A percentile compares a stretch with the other conserved stretches of the same genome.
phyloP scores from a whole-genome alignment of 352 stramenopile genomes.

The Phytophthora hibernalis region DNA sequence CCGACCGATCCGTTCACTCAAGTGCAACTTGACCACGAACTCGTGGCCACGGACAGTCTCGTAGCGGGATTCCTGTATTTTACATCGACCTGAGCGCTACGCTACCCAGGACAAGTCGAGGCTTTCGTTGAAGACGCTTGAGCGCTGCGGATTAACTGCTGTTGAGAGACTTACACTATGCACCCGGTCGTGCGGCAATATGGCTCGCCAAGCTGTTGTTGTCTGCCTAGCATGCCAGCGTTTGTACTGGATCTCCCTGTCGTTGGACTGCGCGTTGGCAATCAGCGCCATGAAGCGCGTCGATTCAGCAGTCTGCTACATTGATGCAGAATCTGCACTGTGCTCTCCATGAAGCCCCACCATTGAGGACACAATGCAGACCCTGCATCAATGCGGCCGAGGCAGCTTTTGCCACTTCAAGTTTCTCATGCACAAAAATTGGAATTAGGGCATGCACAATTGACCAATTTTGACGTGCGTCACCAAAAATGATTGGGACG shows the following conservation, averaged over 20 bases:
- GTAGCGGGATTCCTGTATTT: background rate
- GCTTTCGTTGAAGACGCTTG: background rate
- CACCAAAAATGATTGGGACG: constrained; percentile 33
- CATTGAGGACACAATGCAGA: too few species aligned
- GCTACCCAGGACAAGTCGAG: background rate
- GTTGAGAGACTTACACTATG: background rate
- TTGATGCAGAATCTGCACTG: too few species aligned
- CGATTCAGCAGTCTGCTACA: too few species aligned
- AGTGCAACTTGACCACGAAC: constrained; percentile 17
- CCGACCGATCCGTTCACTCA: constrained; percentile 22
- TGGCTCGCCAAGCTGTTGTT: background rate
- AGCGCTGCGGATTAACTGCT: background rate
- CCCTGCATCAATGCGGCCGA: too few species aligned
- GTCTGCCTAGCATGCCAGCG: too few species aligned
- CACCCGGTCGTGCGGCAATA: constrained; percentile 6
- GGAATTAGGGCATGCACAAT: constrained; percentile 7
- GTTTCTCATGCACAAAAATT: background rate
- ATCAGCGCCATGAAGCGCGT: too few species aligned
- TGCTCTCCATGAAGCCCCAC: too few species aligned
- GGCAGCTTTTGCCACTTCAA: too few species aligned
- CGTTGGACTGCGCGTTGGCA: too few species aligned
- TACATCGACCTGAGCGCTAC: background rate
- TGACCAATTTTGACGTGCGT: constrained; percentile 1
- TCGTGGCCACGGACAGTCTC: background rate
- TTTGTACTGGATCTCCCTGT: too few species aligned